Conservation (phyloP, 129 eudicot species). For the Tanacetum coccineum region DNA sequence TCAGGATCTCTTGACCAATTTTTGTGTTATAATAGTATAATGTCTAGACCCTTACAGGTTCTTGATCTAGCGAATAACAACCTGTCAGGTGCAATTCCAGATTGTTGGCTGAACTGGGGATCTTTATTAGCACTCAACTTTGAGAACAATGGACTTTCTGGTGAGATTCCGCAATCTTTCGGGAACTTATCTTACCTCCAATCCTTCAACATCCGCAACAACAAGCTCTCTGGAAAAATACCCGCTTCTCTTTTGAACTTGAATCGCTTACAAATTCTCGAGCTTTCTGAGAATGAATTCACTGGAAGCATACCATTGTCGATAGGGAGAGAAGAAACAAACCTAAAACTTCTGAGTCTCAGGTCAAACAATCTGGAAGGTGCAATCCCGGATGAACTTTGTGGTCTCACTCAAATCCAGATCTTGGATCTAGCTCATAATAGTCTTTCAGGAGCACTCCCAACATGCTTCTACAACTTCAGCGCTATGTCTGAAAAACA, state of each 20-base stretch:
- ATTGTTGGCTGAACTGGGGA: slow-evolving; percentile 16
- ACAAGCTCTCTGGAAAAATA: slow-evolving; percentile 28
- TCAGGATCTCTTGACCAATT: slow-evolving; percentile 21
- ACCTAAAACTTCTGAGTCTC: slow-evolving; percentile 18
- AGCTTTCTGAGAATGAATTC: slow-evolving; percentile 34
- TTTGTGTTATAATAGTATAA: slow-evolving; percentile 1
- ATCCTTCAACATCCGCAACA: slow-evolving; percentile 23
- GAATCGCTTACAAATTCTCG: slow-evolving; percentile 23
- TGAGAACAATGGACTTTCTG: slow-evolving; percentile 29
- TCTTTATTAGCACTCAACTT: slow-evolving; percentile 8
- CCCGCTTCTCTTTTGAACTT: slow-evolving; percentile 26
- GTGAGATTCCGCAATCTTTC: slow-evolving; percentile 30
- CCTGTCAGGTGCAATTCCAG: slow-evolving; percentile 17
- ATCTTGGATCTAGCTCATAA: slow-evolving; percentile 32
- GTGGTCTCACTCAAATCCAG: slow-evolving; percentile 23
- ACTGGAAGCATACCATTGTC: slow-evolving; percentile 10
- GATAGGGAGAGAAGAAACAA: slow-evolving; percentile 5
- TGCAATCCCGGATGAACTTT: slow-evolving; percentile 21
- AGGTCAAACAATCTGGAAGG: slow-evolving; percentile 24
- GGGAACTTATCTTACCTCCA: slow-evolving; percentile 14
- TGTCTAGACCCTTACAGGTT: neutral
- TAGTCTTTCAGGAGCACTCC: slow-evolving; percentile 27
- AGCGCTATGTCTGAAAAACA: slow-evolving; percentile 15
- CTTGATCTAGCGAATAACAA: slow-evolving; percentile 27
- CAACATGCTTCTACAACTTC: slow-evolving; percentile 23